Conservation (phyloP, 1,139 yeast genomes). For the Yamadazyma epiphylla region DNA sequence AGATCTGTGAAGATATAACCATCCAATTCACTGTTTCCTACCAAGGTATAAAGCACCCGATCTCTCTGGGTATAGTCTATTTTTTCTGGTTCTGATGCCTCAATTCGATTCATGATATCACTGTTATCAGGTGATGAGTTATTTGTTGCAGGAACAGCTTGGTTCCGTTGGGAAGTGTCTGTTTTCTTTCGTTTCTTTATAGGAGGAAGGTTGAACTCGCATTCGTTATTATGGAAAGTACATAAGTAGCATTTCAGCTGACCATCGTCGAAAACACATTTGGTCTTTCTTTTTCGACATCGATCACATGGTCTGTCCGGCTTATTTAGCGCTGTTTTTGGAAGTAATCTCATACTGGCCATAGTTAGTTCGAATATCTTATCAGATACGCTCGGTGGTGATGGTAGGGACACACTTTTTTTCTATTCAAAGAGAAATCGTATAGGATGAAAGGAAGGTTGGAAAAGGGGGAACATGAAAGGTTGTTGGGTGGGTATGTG, state of each 20-base stretch:
- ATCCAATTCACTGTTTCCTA: slow-evolving; percentile 12
- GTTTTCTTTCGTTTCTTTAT: slow-evolving; percentile 10
- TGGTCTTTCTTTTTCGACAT: slow-evolving; percentile 12
- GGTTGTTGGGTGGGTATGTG: too few relatives aligned
- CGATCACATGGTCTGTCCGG: slow-evolving; percentile 12
- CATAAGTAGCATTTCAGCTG: slow-evolving; percentile 10
- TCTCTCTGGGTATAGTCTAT: neutral
- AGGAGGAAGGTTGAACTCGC: slow-evolving; percentile 12
- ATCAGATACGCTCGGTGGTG: too few relatives aligned
- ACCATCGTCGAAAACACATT: slow-evolving; percentile 11
- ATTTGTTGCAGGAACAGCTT: neutral
- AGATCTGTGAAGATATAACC: slow-evolving; percentile 6
- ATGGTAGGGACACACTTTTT: too few relatives aligned
- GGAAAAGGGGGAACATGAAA: too few relatives aligned
- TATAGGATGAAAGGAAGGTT: too few relatives aligned
- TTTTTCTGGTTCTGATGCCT: slow-evolving; percentile 1
- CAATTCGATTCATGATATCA: neutral
- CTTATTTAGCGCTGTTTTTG: slow-evolving; percentile 1
- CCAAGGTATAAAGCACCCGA: slow-evolving; percentile 5
- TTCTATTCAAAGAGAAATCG: too few relatives aligned
- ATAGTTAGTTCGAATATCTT: neutral
- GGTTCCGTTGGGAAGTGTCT: neutral
- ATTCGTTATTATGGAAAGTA: slow-evolving; percentile 7
- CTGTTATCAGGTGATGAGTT: neutral
- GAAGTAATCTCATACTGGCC: neutral